These are phyloP conservation scores for Pseudogymnoascus sp. DNA, from an alignment of 2,329 filamentous ascomycete genomes.

Conservation along the genomic window DNA sequence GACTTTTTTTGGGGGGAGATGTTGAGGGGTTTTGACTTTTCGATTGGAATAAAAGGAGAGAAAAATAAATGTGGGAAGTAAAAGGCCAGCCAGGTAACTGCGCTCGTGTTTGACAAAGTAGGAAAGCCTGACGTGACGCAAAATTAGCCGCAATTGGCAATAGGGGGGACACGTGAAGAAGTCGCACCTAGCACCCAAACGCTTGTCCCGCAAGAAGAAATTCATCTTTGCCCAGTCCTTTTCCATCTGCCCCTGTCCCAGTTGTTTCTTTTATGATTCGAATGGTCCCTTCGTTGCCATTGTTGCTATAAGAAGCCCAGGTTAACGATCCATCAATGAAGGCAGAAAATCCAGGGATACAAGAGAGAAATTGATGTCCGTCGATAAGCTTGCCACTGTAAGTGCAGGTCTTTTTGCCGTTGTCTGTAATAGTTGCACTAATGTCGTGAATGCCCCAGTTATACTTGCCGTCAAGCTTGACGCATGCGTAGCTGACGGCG, in stretches of 20 bases:
- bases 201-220: background rate
- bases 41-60: background rate
- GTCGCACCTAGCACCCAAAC: background rate
- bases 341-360: background rate
- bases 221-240: background rate
- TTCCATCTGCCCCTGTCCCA: too few relatives aligned
- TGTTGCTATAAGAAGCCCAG: background rate
- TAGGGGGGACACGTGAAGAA: background rate
- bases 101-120: background rate
- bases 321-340: background rate
- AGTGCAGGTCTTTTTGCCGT: background rate
- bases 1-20: too few relatives aligned
- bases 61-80: background rate
- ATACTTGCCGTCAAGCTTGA: background rate
- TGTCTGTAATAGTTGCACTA: background rate
- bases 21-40: background rate
- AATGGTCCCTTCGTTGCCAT: background rate
- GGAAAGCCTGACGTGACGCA: background rate
- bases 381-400: background rate
- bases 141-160: background rate
- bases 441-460: background rate
- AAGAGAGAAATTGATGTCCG: background rate
- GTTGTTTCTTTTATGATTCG: background rate
- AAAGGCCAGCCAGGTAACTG: background rate
- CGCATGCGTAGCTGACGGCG: background rate